phyloP scores from a whole-genome alignment of 169 alveolate species.

The Cryptosporidium canis region DNA sequence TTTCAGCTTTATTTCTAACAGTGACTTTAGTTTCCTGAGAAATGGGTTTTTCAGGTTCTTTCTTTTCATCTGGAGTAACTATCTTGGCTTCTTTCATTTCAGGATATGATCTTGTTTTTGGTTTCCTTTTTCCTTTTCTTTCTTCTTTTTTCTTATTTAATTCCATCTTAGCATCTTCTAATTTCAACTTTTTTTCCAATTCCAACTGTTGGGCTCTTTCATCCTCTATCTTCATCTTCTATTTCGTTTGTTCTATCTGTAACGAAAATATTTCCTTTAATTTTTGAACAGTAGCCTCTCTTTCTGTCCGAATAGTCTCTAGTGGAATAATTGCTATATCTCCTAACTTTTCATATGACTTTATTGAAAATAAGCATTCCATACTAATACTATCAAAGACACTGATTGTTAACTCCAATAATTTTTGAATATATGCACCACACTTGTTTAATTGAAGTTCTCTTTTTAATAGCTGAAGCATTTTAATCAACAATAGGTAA shows the following conservation, averaged over 20 bases:
- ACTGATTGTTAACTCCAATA: background rate
- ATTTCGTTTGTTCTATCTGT: background rate
- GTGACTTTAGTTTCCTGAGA: background rate
- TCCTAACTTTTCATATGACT: background rate
- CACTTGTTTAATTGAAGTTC: background rate
- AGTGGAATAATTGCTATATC: background rate
- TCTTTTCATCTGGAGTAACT: background rate
- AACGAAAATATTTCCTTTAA: background rate
- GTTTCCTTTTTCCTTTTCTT: background rate
- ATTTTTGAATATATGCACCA: background rate
- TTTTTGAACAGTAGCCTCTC: background rate
- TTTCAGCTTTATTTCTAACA: constrained; percentile 9
- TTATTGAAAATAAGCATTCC: background rate
- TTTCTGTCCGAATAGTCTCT: background rate
- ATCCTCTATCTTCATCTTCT: background rate
- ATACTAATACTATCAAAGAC: background rate
- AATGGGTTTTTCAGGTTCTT: background rate
- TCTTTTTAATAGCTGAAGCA: background rate
- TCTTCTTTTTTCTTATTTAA: background rate
- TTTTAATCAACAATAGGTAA: background rate
- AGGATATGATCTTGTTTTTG: background rate
- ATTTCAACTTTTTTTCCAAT: background rate
- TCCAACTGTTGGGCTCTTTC: background rate
- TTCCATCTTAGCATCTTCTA: background rate
- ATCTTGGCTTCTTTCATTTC: background rate